These are phyloP conservation scores for Trametes cinnabarina DNA, from an alignment of 768 basidiomycete species.

Conservation along the genomic window DNA sequence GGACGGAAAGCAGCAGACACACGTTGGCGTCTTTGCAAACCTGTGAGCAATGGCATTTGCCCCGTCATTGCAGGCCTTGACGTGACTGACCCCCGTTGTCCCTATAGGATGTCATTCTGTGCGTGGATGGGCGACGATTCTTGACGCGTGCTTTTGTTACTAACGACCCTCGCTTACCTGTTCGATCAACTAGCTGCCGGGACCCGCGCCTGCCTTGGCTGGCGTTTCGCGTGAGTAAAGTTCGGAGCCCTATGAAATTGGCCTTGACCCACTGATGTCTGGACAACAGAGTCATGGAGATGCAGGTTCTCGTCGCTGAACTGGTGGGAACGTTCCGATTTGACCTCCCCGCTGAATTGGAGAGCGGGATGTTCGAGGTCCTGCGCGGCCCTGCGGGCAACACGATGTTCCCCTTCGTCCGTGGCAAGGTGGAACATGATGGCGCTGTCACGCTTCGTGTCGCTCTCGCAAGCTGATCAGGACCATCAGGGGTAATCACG, in stretches of 20 bases:
- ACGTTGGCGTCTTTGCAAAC: conserved; percentile 18
- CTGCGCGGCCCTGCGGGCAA: conserved; percentile 27
- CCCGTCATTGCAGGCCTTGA: no score
- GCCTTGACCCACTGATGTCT: no score
- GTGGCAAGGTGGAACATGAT: conserved; percentile 27
- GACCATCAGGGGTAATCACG: no score
- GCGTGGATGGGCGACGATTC: no score
- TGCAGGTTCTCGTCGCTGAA: conserved; percentile 32
- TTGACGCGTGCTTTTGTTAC: no score
- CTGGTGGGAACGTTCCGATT: conserved; percentile 35
- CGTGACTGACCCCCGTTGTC: no score
- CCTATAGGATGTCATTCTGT: conserved; percentile 17
- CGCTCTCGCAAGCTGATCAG: not conserved
- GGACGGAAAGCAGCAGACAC: conserved; percentile 9
- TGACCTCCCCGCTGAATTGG: conserved; percentile 23
- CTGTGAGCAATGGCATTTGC: conserved; percentile 2
- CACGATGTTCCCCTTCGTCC: conserved; percentile 33
- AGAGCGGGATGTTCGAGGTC: conserved; percentile 26
- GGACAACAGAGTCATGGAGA: conserved; percentile 25
- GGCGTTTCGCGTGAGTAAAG: conserved; percentile 16
- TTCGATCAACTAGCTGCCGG: no score
- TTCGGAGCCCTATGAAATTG: no score
- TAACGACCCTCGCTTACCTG: no score
- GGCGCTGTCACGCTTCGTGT: conserved; percentile 33
- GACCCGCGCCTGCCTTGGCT: conserved; percentile 17